Base-by-base conservation (phyloP, 495 filamentous ascomycete genomes). In the Ramalina peruviana region DNA sequence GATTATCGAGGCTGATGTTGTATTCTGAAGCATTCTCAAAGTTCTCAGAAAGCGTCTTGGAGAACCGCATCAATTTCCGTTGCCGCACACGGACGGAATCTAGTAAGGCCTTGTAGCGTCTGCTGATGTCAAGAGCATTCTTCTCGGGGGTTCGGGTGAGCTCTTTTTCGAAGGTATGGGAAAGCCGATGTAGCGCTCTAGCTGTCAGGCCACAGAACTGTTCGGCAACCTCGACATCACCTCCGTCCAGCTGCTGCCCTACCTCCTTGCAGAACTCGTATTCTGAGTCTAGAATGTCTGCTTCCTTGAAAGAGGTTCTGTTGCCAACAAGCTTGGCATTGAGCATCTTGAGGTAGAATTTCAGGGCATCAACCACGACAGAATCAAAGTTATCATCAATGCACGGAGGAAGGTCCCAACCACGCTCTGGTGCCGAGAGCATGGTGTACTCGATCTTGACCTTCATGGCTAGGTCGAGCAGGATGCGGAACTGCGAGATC, bases 291-390 rank as follows among this genome's bases (percentile, higher is more conserved):
- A 98, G 68, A 53, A 98, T 86, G 65, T 98, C 92, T 12, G 92
- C 92, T 59, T 97, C 92, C 61, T 97, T 97, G 74, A 97, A 97
- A 0, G 92, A 95, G 65, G 97, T 98, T 62, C 94, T 96, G 67
- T 96, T 97, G 40, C 88, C 86, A 60, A 87, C 88, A 41, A 98
- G 70, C 61, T 96, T 96, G 85, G 88, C 95, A 58, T 94, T 94
- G 46, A 98, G 71, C 68, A 98, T 83, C 56, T 87, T 85, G 71
- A 98, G 97, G 62, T 97, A 98, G 62, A 94, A 97, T 60, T 88
- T 93, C 55, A 98, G 72, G 1, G 90, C 90, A 61, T 96, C 89
- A 45, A 98, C 64, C 6, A 96, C 87, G n/a, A 92, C 86, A n/a
- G 79, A 73, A 59, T 98, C 92, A 58, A 97, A 97, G 45, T 86